A percentile compares a stretch with the other conserved stretches of the same genome.
Conservation (phyloP, 1,139 yeast species). For the Yamadazyma pseudoaaseri region DNA sequence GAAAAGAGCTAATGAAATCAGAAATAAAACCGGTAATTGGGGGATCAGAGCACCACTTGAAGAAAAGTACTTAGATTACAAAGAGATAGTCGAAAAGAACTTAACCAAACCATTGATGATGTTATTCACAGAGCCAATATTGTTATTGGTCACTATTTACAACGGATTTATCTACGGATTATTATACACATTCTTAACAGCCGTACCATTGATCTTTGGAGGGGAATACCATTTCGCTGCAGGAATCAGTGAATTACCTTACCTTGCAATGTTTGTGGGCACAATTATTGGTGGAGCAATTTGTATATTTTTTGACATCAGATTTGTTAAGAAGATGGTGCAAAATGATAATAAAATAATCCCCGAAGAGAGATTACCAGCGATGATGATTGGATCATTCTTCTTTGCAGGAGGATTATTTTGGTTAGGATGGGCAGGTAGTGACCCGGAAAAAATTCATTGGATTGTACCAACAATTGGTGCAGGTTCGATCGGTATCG, state of each 20-base stretch:
- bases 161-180: constrained; percentile 83
- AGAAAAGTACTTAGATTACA: constrained; percentile 55
- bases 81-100: constrained; percentile 66
- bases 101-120: constrained; percentile 65
- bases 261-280: constrained; percentile 59
- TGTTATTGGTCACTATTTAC: constrained; percentile 65
- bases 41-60: constrained; percentile 83
- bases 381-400: constrained; percentile 67
- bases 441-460: constrained; percentile 60
- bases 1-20: constrained; percentile 57
- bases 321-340: constrained; percentile 21
- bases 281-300: constrained; percentile 53
- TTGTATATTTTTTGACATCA: constrained; percentile 24
- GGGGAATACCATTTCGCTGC: constrained; percentile 51
- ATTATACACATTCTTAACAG: constrained; percentile 70
- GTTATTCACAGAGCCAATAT: constrained; percentile 69
- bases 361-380: constrained; percentile 76
- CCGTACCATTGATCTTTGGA: constrained; percentile 69
- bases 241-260: constrained; percentile 63
- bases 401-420: constrained; percentile 72
- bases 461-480: constrained; percentile 82
- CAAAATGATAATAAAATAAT: constrained; percentile 55
- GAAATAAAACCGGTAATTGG: constrained; percentile 61
- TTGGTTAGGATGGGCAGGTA: constrained; percentile 85
- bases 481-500: constrained; percentile 69